Base-by-base conservation (phyloP, 2,329 filamentous ascomycete genomes). In the Ophiostoma australiae region DNA sequence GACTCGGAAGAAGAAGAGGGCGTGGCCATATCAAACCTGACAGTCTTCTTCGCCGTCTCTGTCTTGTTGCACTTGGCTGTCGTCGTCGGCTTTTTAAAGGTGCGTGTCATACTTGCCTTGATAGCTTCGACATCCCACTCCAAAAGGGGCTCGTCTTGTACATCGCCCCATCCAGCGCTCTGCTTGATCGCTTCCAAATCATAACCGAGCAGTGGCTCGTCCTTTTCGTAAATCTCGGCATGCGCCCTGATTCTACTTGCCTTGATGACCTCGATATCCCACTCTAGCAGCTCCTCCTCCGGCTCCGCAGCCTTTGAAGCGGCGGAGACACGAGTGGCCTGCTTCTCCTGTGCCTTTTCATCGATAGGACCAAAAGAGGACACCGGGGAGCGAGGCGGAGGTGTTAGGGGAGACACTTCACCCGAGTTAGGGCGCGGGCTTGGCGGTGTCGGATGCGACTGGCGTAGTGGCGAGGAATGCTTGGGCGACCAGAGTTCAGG, bases 121-220 rank as follows among this genome's bases (percentile, higher is more conserved):
- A 74, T 72, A 4, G 41, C 70, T 39, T 66, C 63, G 13, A 70
- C 37, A 67, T 74, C 73, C 73, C 73, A 74, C 55, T 67, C 55
- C 37, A 73, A 39, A 10, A 74, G 65, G n/a, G 68, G 69, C 44
- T 72, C 70, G 31, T 71, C 72, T 27, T 13, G 63, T 5, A 4
- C 61, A 11, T 66, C 63, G 35, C 20, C 33, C 63, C 63, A 66
- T 13, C 63, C 33, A 7, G 4, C 3, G 63, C 20, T 23, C 63
- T 66, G 17, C 33, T 66, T 39, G 63, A 35, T 33, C 17, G 61
- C 33, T 2, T 23, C 61, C 6, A 65, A 4, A 10, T 65, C 17
- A 33, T 65, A 65, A 4, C 61, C 61, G 31, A 65, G 61, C 6
- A 65, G 15, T 33, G 61, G 61, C 61, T 65, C 61, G 20, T 65